Base-by-base conservation (phyloP, 805 yeast species). In the Candida railenensis region DNA sequence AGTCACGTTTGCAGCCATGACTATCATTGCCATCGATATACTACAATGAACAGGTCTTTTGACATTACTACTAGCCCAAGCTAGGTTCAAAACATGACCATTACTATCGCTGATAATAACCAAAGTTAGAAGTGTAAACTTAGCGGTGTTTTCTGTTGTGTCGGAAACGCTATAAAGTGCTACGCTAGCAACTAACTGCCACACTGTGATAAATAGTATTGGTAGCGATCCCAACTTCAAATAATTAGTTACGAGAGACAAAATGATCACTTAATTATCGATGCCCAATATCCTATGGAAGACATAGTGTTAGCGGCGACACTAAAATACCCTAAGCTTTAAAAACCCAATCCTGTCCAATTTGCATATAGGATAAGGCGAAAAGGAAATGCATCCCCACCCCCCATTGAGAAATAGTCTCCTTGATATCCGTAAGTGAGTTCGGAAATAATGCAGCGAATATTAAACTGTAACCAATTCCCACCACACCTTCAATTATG, bases 1-100 rank as follows among this genome's bases (percentile, higher is more conserved):
- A 8, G 53, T 56, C 16, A 51, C 46, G 37, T 53, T 50, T 1
- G 54, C 54, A 18, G 51, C 49, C 55, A 52, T 52, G 2, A 52
- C 48, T 21, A 50, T 21, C 32, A 50, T 19, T 4, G 53, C 52
- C 48, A 52, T 41, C 8, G 53, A 45, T 21, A 53, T 43, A 43
- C 50, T 52, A 22, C 56, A 43, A 30, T 46, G 45, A 3, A 38
- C 40, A 7, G 53, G 55, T 16, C 44, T 48, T 22, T 34, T 40
- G 21, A 45, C n/a, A 34, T 53, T 53, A 14, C 43, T 30, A 25
- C 53, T 45, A 7, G 41, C 11, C 55, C 56, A 53, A 9, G 53
- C 39, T 36, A 46, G 42, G 39, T 52, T 52, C 37, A 50, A 37
- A 18, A 48, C 47, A 44, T 53, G 56, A 4, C 21, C 34, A 30